Conservation (phyloP, 805 yeast genomes). For the Myxozyma mucilagina region DNA sequence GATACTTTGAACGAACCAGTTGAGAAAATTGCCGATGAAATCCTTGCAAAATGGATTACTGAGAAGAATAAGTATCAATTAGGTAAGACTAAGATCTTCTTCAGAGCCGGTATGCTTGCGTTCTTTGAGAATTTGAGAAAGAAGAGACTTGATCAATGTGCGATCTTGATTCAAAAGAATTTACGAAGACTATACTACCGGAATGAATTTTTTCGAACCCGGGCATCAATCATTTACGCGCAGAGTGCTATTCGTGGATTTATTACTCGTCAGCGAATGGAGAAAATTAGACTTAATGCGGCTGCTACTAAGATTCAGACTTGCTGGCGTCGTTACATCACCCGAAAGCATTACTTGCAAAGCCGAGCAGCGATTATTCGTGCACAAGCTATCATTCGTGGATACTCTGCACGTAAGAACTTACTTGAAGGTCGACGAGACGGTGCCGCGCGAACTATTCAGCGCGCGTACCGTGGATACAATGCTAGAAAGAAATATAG, state of each 20-base stretch:
- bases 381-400: slow-evolving; percentile 60
- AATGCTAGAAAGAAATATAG: slow-evolving; percentile 57
- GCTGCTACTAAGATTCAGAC: slow-evolving; percentile 77
- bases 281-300: slow-evolving; percentile 49
- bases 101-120: slow-evolving; percentile 96
- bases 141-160: slow-evolving; percentile 73
- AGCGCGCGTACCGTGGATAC: slow-evolving; percentile 70
- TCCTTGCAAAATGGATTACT: slow-evolving; percentile 62
- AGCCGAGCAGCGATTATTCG: slow-evolving; percentile 53
- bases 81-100: slow-evolving; percentile 91
- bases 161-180: slow-evolving; percentile 81
- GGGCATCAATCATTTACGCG: slow-evolving; percentile 53
- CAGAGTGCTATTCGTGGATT: slow-evolving; percentile 70
- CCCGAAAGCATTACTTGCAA: slow-evolving; percentile 56
- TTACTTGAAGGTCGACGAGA: slow-evolving; percentile 53
- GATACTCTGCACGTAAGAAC: slow-evolving; percentile 52
- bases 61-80: slow-evolving; percentile 74
- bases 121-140: slow-evolving; percentile 81
- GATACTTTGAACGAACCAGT: slow-evolving; percentile 58
- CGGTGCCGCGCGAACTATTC: slow-evolving; percentile 69
- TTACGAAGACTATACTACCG: slow-evolving; percentile 67
- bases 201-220: slow-evolving; percentile 56
- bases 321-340: slow-evolving; percentile 45
- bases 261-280: slow-evolving; percentile 56
- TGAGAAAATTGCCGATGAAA: slow-evolving; percentile 66